Evolutionary conservation across 257 asterid genomes (phyloP), one percentile per base, ranked within the genome.

Genomic region (Nicotiana undulata): DNA sequence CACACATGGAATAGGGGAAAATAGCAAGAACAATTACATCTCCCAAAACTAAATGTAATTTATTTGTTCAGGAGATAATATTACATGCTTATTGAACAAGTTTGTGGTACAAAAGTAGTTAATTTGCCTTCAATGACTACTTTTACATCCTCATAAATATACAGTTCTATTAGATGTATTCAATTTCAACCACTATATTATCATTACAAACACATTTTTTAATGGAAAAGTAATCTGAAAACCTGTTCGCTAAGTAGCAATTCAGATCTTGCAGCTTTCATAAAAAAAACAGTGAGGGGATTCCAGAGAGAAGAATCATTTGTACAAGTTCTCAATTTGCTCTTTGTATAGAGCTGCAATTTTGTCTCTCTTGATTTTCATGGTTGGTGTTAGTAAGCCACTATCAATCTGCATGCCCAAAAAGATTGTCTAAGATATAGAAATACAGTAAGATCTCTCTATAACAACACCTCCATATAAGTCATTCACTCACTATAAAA

Each of bases 301-400:
- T 61, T 6, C 18, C 34, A 24, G 37, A 24, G 66, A 61, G 3
- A 40, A 7, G 66, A 46, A 29, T 89, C 87, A 85, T 85, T 85
- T 88, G 92, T 85, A 92, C 44, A 95, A 20, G 86, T 82, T 82
- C 53, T 88, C 88, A 60, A 95, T 92, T 84, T 93, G 90, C 85
- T 91, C 94, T 86, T 83, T 83, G 91, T 87, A 92, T 66, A 87
- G 61, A 56, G 87, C 86, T 24, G 85, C 92, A 34, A 93, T 97
- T 85, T 63, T 86, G 70, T 95, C 98, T 67, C 99, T 89, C 85
- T 90, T 89, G 51, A 93, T 86, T 86, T 95, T 93, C 99, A 95
- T 93, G 46, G 98, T 95, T 64, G 98, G 98, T 65, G 97, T 95
- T 97, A 95, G 88, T 67, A 92, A 85, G 82, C 97, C 98, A 44